Evolutionary conservation across 768 basidiomycete species (phyloP).

Genomic region (Tulasnella sp.): DNA sequence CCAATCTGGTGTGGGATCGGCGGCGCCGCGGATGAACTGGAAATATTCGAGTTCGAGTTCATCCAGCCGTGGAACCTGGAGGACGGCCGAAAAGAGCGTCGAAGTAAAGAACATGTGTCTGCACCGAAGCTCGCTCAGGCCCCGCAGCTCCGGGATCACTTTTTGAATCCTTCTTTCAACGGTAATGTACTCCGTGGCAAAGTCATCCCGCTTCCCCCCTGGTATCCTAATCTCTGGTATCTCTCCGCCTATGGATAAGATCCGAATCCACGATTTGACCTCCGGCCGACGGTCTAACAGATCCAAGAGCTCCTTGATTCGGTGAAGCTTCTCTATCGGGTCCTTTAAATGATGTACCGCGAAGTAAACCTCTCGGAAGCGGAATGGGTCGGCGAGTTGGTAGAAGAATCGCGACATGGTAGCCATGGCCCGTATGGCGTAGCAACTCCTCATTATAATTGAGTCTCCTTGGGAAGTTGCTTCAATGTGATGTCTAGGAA

Average conservation of each 20-base stretch:
- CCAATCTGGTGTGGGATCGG: not conserved
- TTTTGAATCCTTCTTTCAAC: not conserved
- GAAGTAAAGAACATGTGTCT: not conserved
- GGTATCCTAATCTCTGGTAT: too few relatives aligned
- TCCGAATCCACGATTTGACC: not conserved
- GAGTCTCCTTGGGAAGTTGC: not conserved
- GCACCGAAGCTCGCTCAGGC: not conserved
- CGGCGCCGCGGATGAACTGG: not conserved
- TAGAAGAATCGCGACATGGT: not conserved
- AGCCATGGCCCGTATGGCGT: not conserved
- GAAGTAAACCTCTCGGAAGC: not conserved
- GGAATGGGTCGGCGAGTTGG: not conserved
- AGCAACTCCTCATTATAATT: not conserved
- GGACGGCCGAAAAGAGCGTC: not conserved
- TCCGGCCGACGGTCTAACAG: not conserved
- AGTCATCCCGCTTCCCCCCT: too few relatives aligned
- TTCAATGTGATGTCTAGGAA: too few relatives aligned
- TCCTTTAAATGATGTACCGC: not conserved
- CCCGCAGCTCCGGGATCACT: not conserved
- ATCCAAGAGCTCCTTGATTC: not conserved
- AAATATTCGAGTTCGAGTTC: not conserved
- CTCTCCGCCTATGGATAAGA: not conserved
- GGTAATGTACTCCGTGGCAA: not conserved
- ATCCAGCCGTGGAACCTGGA: not conserved
- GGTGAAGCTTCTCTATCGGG: too few relatives aligned